phyloP scores from a whole-genome alignment of 441 rosid species.

The Erodium texanum region DNA sequence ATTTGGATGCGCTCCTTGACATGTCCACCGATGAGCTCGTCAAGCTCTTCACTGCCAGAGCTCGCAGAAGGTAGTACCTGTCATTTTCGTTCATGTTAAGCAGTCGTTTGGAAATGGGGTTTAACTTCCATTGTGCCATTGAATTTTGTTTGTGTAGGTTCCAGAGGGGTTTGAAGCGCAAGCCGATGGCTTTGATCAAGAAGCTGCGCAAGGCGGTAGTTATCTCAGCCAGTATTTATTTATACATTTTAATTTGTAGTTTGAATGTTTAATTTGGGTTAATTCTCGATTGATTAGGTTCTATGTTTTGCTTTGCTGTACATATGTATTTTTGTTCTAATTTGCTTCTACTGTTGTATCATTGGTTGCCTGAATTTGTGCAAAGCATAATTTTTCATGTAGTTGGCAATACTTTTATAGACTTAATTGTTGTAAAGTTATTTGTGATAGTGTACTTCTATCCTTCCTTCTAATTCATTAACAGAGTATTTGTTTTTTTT shows the following conservation, averaged over 20 bases:
- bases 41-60: conserved; percentile 11
- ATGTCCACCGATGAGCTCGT: conserved; percentile 15
- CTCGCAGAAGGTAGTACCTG: conserved; percentile 8
- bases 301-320: background rate
- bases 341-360: background rate
- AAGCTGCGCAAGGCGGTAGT: conserved; percentile 62
- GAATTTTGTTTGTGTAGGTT: conserved; percentile 24
- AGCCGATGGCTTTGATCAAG: conserved; percentile 70
- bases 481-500: too few relatives aligned
- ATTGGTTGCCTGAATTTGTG: background rate
- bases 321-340: background rate
- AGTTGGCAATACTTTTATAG: too few relatives aligned
- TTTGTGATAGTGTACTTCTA: too few relatives aligned
- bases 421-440: too few relatives aligned
- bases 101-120: background rate
- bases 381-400: too few relatives aligned
- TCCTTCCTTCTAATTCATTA: too few relatives aligned
- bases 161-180: conserved; percentile 56
- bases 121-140: background rate
- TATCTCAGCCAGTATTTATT: background rate
- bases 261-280: background rate
- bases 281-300: background rate
- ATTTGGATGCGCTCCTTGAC: conserved; percentile 11
- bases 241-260: background rate
- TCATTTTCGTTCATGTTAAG: background rate